A percentile compares a stretch with the other conserved stretches of the same genome.
phyloP scores from a whole-genome alignment of 768 basidiomycete genomes.

The Tulasnella sp. region DNA sequence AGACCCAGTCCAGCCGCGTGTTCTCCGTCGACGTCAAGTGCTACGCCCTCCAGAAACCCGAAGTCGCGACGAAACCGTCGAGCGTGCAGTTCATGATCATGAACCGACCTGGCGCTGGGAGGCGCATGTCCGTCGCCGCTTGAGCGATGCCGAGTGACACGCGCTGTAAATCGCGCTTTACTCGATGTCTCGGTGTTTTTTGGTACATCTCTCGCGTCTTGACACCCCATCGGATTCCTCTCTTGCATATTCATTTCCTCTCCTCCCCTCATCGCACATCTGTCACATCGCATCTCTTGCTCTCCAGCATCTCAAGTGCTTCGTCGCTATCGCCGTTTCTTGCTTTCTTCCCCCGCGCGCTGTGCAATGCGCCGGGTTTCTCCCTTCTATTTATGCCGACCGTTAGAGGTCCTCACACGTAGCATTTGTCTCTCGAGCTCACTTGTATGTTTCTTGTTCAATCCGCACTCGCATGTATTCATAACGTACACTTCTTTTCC shows the following conservation, averaged over 20 bases:
- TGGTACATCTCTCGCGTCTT: not conserved
- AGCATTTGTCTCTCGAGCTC: not conserved
- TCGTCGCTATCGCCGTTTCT: not conserved
- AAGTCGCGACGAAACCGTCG: slow-evolving; percentile 11
- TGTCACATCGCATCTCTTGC: not conserved
- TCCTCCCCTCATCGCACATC: not conserved
- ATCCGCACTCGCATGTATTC: not conserved
- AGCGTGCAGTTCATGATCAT: slow-evolving; percentile 14
- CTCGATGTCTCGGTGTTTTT: not conserved
- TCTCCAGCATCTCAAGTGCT: not conserved
- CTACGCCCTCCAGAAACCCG: slow-evolving; percentile 1
- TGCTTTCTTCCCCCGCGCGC: not conserved
- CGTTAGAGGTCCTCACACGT: not conserved
- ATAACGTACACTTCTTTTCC: not conserved
- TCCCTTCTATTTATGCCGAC: not conserved
- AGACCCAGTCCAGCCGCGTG: slow-evolving; percentile 3
- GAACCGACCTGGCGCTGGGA: slow-evolving; percentile 2
- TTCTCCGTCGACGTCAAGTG: slow-evolving; percentile 11
- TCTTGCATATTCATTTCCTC: not conserved
- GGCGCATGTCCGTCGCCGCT: slow-evolving; percentile 8
- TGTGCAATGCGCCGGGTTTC: not conserved
- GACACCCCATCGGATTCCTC: not conserved
- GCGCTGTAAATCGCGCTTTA: not conserved
- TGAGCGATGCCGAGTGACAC: not conserved
- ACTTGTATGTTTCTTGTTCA: not conserved